phyloP scores from a whole-genome alignment of 305 asterid species.

The Fraxinus albicans region DNA sequence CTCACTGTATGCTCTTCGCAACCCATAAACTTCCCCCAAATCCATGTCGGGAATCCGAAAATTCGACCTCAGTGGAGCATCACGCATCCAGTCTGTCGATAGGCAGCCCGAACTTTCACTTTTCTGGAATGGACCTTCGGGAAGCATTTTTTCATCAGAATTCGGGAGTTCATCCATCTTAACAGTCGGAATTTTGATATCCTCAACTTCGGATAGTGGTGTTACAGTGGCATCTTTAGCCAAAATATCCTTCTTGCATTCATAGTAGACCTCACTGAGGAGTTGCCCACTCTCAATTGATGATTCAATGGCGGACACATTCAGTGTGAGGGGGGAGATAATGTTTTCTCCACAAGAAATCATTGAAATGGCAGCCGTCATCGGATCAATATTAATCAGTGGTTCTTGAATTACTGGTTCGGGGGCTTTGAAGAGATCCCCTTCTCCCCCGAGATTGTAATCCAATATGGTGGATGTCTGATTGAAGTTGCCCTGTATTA shows the following conservation, averaged over 20 bases:
- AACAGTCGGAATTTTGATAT: slow-evolving; percentile 43
- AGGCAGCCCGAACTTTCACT: slow-evolving; percentile 68
- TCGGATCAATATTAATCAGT: slow-evolving; percentile 66
- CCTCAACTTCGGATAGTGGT: slow-evolving; percentile 54
- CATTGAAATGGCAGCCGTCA: slow-evolving; percentile 88
- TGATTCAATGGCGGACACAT: slow-evolving; percentile 67
- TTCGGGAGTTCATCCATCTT: slow-evolving; percentile 35
- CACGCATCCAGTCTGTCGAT: slow-evolving; percentile 54
- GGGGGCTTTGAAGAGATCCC: slow-evolving; percentile 89
- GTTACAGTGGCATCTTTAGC: slow-evolving; percentile 78
- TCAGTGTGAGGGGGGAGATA: slow-evolving; percentile 60
- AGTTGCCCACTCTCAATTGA: slow-evolving; percentile 73
- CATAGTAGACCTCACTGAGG: slow-evolving; percentile 80
- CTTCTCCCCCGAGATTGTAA: slow-evolving; percentile 81
- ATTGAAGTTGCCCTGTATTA: slow-evolving; percentile 42
- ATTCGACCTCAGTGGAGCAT: slow-evolving; percentile 55
- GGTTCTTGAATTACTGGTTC: slow-evolving; percentile 74
- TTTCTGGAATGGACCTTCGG: slow-evolving; percentile 56
- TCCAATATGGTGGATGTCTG: slow-evolving; percentile 52
- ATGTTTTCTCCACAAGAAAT: slow-evolving; percentile 78
- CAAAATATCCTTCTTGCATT: slow-evolving; percentile 85
- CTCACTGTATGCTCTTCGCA: slow-evolving; percentile 93
- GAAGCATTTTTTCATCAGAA: slow-evolving; percentile 36
- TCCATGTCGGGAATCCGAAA: slow-evolving; percentile 73
- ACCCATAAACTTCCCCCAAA: slow-evolving; percentile 67